Percentiles rank a stretch among this genome's conserved stretches.
Conservation (phyloP, 2,329 filamentous ascomycete genomes). For the Seiridium unicorne region DNA sequence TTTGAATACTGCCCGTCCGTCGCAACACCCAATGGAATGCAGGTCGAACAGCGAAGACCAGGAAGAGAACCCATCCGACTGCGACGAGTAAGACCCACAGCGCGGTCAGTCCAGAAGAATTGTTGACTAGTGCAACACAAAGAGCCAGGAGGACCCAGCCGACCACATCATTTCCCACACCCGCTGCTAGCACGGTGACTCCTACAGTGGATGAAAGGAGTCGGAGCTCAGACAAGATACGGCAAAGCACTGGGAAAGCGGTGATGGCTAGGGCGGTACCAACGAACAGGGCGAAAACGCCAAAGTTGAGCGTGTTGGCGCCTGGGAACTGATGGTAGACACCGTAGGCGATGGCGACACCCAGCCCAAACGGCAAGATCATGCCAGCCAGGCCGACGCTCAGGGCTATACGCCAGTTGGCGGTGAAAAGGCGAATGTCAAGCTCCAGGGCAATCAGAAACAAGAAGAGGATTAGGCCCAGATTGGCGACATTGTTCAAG, state of each 20-base stretch:
- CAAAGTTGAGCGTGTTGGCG: slow-evolving; percentile 30
- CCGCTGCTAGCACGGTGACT: slow-evolving; percentile 86
- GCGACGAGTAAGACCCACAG: slow-evolving; percentile 80
- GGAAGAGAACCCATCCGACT: slow-evolving; percentile 72
- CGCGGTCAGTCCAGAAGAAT: slow-evolving; percentile 75
- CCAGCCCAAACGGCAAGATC: slow-evolving; percentile 70
- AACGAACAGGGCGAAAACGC: slow-evolving; percentile 67
- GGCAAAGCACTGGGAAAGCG: slow-evolving; percentile 85
- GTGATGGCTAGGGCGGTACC: slow-evolving; percentile 94
- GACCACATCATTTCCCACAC: slow-evolving; percentile 88
- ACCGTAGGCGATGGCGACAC: slow-evolving; percentile 68
- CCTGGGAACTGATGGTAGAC: slow-evolving; percentile 64
- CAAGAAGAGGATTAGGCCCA: slow-evolving; percentile 70
- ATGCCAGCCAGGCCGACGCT: slow-evolving; percentile 70
- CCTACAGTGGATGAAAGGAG: slow-evolving; percentile 80
- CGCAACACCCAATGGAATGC: slow-evolving; percentile 72
- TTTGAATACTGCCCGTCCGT: slow-evolving; percentile 74
- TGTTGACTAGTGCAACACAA: slow-evolving; percentile 91
- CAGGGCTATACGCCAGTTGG: slow-evolving; percentile 69
- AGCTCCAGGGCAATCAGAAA: slow-evolving; percentile 77
- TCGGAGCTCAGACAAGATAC: slow-evolving; percentile 89
- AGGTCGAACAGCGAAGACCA: slow-evolving; percentile 72
- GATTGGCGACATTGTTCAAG: slow-evolving; percentile 67
- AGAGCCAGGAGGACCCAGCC: slow-evolving; percentile 92
- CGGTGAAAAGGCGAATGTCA: slow-evolving; percentile 64